Conservation (phyloP, 371 early-diverging fungal species). For the Coemansia sp. region DNA sequence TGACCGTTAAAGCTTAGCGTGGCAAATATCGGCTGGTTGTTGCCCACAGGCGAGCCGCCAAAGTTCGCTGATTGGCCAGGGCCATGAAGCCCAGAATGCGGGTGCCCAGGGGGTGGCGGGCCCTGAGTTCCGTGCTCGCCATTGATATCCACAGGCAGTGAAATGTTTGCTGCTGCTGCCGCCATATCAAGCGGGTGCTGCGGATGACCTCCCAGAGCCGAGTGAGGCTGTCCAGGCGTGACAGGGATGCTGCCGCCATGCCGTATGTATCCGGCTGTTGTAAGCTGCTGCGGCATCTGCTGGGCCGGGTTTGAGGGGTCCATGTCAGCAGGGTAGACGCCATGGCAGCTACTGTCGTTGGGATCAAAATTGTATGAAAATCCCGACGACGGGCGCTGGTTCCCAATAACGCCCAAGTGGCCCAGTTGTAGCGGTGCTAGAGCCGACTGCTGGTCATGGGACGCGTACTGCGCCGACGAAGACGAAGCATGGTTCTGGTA, state of each 20-base stretch:
- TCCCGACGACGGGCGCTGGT: slow-evolving; percentile 28
- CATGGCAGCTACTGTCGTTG: slow-evolving; percentile 39
- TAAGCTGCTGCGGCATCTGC: slow-evolving; percentile 34
- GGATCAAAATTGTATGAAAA: slow-evolving; percentile 49
- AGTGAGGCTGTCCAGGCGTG: slow-evolving; percentile 16
- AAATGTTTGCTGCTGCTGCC: slow-evolving; percentile 29
- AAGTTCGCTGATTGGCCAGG: slow-evolving; percentile 30
- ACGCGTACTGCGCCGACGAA: slow-evolving; percentile 42
- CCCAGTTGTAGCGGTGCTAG: slow-evolving; percentile 46
- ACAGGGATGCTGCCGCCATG: slow-evolving; percentile 36
- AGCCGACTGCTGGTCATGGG: slow-evolving; percentile 40
- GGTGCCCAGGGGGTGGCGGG: slow-evolving; percentile 19
- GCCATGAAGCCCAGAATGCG: slow-evolving; percentile 14
- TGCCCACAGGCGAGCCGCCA: slow-evolving; percentile 31
- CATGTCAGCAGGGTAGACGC: slow-evolving; percentile 36
- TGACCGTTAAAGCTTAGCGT: slow-evolving; percentile 38
- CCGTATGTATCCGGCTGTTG: slow-evolving; percentile 35
- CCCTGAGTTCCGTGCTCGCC: slow-evolving; percentile 27
- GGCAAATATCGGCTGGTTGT: slow-evolving; percentile 38
- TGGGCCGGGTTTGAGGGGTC: slow-evolving; percentile 26
- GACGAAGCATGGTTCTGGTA: slow-evolving; percentile 20
- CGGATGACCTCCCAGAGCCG: slow-evolving; percentile 16
- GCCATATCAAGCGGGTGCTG: slow-evolving; percentile 42
- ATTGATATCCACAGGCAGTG: slow-evolving; percentile 37
- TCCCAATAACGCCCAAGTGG: slow-evolving; percentile 38